Evolutionary conservation across 768 basidiomycete genomes (phyloP), one percentile per base, ranked within the genome.

Genomic region (Boletus eberwhitei): DNA sequence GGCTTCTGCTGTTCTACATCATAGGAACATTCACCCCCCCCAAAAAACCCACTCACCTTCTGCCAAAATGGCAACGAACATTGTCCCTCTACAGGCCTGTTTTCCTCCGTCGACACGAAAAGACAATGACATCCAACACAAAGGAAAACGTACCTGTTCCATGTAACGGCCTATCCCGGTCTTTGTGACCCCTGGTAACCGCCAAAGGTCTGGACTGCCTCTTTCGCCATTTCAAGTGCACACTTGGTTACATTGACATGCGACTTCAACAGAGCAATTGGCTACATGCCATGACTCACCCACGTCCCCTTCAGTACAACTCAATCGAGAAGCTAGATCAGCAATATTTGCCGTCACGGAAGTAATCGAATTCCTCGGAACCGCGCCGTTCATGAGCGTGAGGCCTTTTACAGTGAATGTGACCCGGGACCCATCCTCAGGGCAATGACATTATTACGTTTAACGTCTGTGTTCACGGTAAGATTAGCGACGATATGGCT

Each of bases 91-190:
- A 70, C 76, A 55, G 17, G 53, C 56, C 58, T 58, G 42, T 37
- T 50, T 32, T 19, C 4, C 21, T 8, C 5, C 6, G 5, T 29
- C 8, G 42, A 36, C 39, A 39, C 14, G 29, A 16, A 31, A 16
- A 14, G 2, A 11, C 17, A 26, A 9, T 24, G 2, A 19, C 40
- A 17, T 7, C 13, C 54, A 76, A 55, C 68, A 69, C 17, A 39
- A 31, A 36, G 31, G 24, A 24, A 48, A n/a, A 78, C 79, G 57
- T 57, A 84, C 83, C 64, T 89, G 87, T 70, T 93, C 90, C 46
- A 90, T 81, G 62, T 78, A 79, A 51, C 75, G 76, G 37, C 90
- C 90, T 88, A 92, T 90, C 17, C 91, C 90, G 2, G 83, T 84
- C 67, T 82, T 81, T 4, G 93, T 94, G 47, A 95, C 82, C 24